A percentile compares a stretch with the other conserved stretches of the same genome.
phyloP scores from a whole-genome alignment of 75 land plant species.

The Picea glauca region DNA sequence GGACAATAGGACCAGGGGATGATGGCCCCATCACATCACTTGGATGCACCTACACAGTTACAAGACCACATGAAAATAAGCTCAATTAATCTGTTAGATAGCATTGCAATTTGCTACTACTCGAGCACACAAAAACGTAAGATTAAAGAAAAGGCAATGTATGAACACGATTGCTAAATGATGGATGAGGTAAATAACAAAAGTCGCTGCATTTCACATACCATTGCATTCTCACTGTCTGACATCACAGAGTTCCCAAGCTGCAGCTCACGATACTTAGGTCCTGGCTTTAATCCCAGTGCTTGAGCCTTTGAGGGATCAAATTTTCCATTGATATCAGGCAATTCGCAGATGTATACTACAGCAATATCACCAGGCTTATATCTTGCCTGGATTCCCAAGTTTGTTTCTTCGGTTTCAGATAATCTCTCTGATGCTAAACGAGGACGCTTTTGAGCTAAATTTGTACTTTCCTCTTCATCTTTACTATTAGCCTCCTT shows the following conservation, averaged over 20 bases:
- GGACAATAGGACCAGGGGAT: conserved; percentile 84
- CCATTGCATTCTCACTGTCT: conserved; percentile 61
- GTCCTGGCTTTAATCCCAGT: conserved; percentile 76
- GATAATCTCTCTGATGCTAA: not conserved
- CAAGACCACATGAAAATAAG: not conserved
- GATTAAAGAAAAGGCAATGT: conserved; percentile 2
- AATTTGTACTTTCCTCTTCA: not conserved
- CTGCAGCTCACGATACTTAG: conserved; percentile 81
- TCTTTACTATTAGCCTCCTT: not conserved
- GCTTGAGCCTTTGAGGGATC: conserved; percentile 81
- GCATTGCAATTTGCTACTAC: not conserved
- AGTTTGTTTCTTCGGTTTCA: not conserved
- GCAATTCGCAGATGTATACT: conserved; percentile 88
- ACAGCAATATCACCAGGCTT: conserved; percentile 74
- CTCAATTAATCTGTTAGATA: not conserved
- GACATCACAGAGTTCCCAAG: conserved; percentile 79
- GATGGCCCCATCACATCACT: conserved; percentile 93
- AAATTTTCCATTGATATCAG: conserved; percentile 91
- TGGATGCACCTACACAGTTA: conserved; percentile 72
- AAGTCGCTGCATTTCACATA: conserved; percentile 18
- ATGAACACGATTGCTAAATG: conserved; percentile 4
- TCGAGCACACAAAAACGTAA: conserved; percentile 11
- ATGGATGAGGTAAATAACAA: not conserved
- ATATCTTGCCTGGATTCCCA: not conserved
- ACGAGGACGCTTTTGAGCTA: not conserved